phyloP scores from a whole-genome alignment of 2,329 filamentous ascomycete genomes.

The Curvularia lunata region DNA sequence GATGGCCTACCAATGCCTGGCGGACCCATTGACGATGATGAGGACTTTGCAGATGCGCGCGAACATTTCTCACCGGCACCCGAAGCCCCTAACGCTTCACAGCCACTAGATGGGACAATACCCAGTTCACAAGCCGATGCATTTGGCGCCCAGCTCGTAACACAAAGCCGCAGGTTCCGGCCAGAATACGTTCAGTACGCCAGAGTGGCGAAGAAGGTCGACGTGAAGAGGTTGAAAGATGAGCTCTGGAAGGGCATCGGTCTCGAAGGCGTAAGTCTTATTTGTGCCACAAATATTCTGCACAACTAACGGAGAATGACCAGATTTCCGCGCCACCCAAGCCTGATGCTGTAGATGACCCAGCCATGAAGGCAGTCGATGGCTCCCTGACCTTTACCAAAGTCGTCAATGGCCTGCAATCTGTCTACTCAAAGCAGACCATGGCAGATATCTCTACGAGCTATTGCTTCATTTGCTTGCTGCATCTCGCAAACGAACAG shows the following conservation, averaged over 20 bases:
- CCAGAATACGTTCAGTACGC: conserved; percentile 72
- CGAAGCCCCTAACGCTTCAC: conserved; percentile 46
- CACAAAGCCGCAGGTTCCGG: conserved; percentile 64
- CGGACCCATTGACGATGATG: conserved; percentile 67
- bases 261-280: conserved; percentile 49
- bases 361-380: conserved; percentile 53
- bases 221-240: conserved; percentile 68
- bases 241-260: conserved; percentile 70
- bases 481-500: conserved; percentile 93
- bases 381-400: conserved; percentile 80
- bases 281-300: neutral
- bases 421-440: conserved; percentile 81
- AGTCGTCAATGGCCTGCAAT: conserved; percentile 87
- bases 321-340: conserved; percentile 32
- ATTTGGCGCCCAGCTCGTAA: conserved; percentile 68
- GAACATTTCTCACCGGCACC: conserved; percentile 77
- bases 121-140: conserved; percentile 61
- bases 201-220: conserved; percentile 70
- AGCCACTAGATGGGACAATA: conserved; percentile 54
- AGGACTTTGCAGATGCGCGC: conserved; percentile 77
- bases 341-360: conserved; percentile 30
- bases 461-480: conserved; percentile 88
- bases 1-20: conserved; percentile 74
- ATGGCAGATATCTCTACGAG: conserved; percentile 96
- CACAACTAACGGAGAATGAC: conserved; percentile 13